These are phyloP conservation scores for Hordeum marinum DNA, from an alignment of 176 grass and related monocot genomes.

Conservation along the genomic window DNA sequence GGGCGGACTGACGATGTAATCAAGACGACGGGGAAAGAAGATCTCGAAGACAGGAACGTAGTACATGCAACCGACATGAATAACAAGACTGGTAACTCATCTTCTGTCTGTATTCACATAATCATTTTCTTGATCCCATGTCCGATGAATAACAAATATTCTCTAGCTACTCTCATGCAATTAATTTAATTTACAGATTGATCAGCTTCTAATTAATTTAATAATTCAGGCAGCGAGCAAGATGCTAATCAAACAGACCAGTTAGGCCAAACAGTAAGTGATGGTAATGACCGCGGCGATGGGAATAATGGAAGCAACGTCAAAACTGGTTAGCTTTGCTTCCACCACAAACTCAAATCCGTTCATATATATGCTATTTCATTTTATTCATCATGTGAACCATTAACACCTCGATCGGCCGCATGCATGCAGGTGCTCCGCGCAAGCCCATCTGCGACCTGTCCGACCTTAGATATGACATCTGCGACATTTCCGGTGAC, in stretches of 20 bases:
- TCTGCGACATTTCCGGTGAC: constrained; percentile 54
- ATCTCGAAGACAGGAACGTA: not conserved
- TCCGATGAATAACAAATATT: not conserved
- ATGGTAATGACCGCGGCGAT: not conserved
- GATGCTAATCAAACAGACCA: not conserved
- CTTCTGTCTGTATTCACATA: not conserved
- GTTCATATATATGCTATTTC: no score
- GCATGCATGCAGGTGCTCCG: constrained; percentile 16
- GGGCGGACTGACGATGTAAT: not conserved
- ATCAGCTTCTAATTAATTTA: not conserved
- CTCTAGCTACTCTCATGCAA: not conserved
- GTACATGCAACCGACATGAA: not conserved
- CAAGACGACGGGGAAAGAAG: not conserved
- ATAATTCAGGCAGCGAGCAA: not conserved
- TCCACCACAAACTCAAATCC: no score
- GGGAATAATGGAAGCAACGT: not conserved
- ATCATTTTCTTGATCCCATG: no score
- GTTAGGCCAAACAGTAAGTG: not conserved
- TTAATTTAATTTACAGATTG: not conserved
- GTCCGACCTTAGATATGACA: constrained; percentile 47
- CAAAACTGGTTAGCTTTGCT: not conserved
- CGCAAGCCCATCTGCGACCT: constrained; percentile 57
- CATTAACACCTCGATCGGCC: not conserved
- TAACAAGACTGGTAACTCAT: not conserved
- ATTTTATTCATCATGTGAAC: not conserved